These are phyloP conservation scores for Baudoinia panamericana DNA, from an alignment of 495 filamentous ascomycete species.

Conservation along the genomic window DNA sequence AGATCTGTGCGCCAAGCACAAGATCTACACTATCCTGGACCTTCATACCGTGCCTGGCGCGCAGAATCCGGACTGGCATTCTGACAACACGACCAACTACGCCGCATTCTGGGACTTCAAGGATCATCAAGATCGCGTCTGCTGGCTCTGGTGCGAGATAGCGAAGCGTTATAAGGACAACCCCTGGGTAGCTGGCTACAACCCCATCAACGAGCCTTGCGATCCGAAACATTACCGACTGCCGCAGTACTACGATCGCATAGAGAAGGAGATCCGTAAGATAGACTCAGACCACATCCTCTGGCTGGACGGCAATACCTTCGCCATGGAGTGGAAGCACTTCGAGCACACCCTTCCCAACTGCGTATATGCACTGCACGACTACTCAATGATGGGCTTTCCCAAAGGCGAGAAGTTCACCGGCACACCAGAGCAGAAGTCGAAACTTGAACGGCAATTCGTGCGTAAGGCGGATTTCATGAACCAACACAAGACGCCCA, in stretches of 20 bases:
- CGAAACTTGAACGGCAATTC: constrained; percentile 35
- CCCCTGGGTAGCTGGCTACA: constrained; percentile 46
- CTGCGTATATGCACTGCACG: constrained; percentile 48
- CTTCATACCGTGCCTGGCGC: constrained; percentile 52
- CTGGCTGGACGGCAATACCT: constrained; percentile 54
- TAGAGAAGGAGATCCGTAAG: constrained; percentile 44
- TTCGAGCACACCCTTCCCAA: constrained; percentile 35
- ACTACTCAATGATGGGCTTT: constrained; percentile 48
- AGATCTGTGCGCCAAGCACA: constrained; percentile 41
- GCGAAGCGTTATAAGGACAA: constrained; percentile 45
- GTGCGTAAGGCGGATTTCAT: constrained; percentile 47
- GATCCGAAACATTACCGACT: constrained; percentile 45
- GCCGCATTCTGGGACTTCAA: constrained; percentile 53
- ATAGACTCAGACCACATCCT: constrained; percentile 51
- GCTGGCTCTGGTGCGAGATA: constrained; percentile 48
- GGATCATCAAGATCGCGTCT: constrained; percentile 45
- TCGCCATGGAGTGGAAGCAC: constrained; percentile 41
- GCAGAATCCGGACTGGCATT: constrained; percentile 56
- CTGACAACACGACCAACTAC: constrained; percentile 40
- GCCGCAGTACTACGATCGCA: constrained; percentile 42
- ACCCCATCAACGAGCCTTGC: constrained; percentile 52
- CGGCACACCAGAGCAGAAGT: constrained; percentile 40
- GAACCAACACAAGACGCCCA: constrained; percentile 38
- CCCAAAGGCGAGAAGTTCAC: constrained; percentile 41
- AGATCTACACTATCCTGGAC: constrained; percentile 43